These are phyloP conservation scores for Sporodiniella umbellata DNA, from an alignment of 371 early-diverging fungal genomes.

Conservation along the genomic window DNA sequence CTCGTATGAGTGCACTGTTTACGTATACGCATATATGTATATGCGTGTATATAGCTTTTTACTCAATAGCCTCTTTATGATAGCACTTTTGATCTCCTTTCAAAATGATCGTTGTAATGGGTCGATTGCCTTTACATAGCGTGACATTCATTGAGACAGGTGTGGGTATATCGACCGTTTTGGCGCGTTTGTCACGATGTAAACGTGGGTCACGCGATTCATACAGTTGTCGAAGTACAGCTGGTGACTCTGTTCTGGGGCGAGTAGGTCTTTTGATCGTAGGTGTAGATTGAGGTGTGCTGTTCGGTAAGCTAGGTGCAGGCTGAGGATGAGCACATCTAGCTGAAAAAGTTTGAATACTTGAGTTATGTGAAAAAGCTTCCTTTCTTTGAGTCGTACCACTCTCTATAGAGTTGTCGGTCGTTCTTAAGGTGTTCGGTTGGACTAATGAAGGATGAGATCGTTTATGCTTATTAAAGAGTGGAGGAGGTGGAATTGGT, in stretches of 20 bases:
- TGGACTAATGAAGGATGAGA: no score
- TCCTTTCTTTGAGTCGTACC: no score
- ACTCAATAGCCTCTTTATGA: constrained; percentile 3
- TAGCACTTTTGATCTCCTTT: constrained; percentile 3
- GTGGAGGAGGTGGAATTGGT: no score
- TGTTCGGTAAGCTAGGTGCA: neutral
- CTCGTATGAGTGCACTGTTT: no score
- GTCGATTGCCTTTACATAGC: neutral
- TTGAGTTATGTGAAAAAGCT: no score
- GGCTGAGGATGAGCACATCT: neutral
- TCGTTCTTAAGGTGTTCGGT: no score
- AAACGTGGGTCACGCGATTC: neutral
- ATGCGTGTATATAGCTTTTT: no score
- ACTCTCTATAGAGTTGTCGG: no score
- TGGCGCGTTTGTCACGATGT: neutral
- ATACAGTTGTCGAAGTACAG: neutral
- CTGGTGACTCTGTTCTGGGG: neutral
- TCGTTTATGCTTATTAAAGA: no score
- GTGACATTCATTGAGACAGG: neutral
- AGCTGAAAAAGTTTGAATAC: no score
- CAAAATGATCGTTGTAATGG: neutral
- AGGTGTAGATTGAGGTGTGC: neutral
- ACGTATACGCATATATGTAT: no score
- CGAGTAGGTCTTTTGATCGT: neutral
- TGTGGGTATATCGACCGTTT: neutral